phyloP scores from a whole-genome alignment of 2,329 filamentous ascomycete genomes.

The Nigrospora sphaerica region DNA sequence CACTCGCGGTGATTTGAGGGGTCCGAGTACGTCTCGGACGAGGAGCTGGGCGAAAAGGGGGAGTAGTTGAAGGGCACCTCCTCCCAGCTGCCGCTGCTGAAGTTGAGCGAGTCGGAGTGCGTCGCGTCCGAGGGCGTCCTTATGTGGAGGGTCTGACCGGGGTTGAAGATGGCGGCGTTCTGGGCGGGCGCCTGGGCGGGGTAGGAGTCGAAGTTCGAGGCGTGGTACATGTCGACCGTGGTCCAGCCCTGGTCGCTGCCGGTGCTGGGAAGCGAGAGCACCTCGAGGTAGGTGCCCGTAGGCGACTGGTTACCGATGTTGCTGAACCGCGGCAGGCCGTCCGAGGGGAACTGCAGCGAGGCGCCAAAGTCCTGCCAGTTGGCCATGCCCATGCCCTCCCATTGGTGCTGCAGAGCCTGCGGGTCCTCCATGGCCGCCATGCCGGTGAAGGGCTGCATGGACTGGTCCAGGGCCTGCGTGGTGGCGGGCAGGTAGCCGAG shows the following conservation, averaged over 20 bases:
- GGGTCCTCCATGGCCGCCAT: slow-evolving; percentile 51
- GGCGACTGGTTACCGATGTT: slow-evolving; percentile 59
- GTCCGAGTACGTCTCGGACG: slow-evolving; percentile 62
- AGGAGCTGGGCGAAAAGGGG: slow-evolving; percentile 70
- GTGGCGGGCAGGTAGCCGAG: slow-evolving; percentile 56
- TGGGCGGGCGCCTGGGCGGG: slow-evolving; percentile 43
- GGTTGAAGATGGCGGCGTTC: slow-evolving; percentile 76
- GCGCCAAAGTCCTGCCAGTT: slow-evolving; percentile 77
- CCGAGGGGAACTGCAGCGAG: slow-evolving; percentile 39
- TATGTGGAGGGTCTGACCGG: slow-evolving; percentile 81
- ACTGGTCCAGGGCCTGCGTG: slow-evolving; percentile 56
- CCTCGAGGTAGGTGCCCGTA: slow-evolving; percentile 75
- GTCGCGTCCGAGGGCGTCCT: slow-evolving; percentile 83
- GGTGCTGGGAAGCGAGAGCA: slow-evolving; percentile 74
- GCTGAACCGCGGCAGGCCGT: slow-evolving; percentile 34
- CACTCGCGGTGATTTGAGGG: slow-evolving; percentile 53
- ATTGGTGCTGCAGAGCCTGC: slow-evolving; percentile 48
- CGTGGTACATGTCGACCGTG: slow-evolving; percentile 65
- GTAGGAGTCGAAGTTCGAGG: slow-evolving; percentile 56
- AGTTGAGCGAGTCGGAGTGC: slow-evolving; percentile 61
- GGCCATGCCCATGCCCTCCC: slow-evolving; percentile 55
- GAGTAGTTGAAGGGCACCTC: slow-evolving; percentile 70
- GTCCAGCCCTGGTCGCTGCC: slow-evolving; percentile 82
- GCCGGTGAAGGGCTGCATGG: slow-evolving; percentile 52
- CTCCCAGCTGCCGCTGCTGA: slow-evolving; percentile 69